Evolutionary conservation across 1,284 basidiomycete species (phyloP).

Genomic region (Rhizopogon parksii): DNA sequence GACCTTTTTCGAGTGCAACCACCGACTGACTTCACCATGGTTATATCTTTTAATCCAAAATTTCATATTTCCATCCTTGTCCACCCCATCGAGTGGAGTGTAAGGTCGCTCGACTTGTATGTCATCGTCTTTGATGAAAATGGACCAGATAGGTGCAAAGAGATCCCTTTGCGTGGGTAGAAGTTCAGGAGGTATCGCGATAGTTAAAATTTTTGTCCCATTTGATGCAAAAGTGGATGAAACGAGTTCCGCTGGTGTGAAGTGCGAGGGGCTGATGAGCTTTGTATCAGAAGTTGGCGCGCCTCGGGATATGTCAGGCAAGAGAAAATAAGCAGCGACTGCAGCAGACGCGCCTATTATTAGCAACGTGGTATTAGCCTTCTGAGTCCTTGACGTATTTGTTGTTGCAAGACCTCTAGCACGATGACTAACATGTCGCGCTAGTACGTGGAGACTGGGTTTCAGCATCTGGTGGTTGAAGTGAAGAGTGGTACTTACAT

Average conservation of each 20-base stretch:
- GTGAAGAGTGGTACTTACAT: constrained; percentile 12
- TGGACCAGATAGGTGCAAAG: constrained; percentile 57
- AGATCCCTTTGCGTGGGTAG: constrained; percentile 21
- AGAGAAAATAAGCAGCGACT: constrained; percentile 42
- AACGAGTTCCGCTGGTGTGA: constrained; percentile 56
- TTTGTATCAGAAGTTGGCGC: constrained; percentile 25
- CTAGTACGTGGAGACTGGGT: constrained; percentile 1
- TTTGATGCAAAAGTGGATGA: constrained; percentile 44
- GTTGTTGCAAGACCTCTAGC: background rate
- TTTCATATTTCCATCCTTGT: constrained; percentile 52
- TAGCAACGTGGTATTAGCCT: constrained; percentile 6
- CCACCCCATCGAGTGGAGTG: constrained; percentile 69
- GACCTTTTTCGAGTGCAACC: constrained; percentile 63
- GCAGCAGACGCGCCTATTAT: constrained; percentile 30
- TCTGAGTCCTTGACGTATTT: background rate
- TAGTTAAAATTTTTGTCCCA: constrained; percentile 54
- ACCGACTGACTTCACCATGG: constrained; percentile 74
- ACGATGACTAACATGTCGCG: background rate
- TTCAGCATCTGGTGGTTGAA: constrained; percentile 18
- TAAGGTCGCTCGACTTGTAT: constrained; percentile 86
- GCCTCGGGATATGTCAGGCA: constrained; percentile 39
- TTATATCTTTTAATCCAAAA: constrained; percentile 78
- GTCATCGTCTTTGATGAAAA: constrained; percentile 80
- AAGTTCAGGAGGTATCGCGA: constrained; percentile 46
- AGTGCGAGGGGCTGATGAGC: constrained; percentile 53